Percentiles rank a stretch among this genome's conserved stretches.
Conservation (phyloP, 345 rosid genomes). For the Hypericum androsaemum region DNA sequence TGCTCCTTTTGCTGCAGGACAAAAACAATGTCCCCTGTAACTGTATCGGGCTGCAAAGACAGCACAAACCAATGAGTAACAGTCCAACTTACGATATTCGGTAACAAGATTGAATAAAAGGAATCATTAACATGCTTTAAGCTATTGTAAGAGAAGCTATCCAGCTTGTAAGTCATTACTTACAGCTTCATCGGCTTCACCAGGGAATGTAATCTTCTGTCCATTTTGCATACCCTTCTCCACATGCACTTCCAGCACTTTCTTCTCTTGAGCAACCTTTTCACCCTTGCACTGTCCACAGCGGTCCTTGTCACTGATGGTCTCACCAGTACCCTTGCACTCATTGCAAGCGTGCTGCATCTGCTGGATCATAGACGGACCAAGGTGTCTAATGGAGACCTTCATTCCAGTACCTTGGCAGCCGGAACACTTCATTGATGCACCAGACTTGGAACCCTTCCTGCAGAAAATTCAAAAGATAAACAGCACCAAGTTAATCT, state of each 20-base stretch:
- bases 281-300: slow-evolving; percentile 34
- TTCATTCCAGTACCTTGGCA: slow-evolving; percentile 35
- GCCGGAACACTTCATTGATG: slow-evolving; percentile 28
- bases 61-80: background rate
- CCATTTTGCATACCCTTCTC: slow-evolving; percentile 38
- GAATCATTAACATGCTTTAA: background rate
- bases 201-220: slow-evolving; percentile 32
- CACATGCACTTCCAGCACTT: slow-evolving; percentile 30
- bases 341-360: slow-evolving; percentile 38
- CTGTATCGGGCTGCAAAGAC: slow-evolving; percentile 48
- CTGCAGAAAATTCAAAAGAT: slow-evolving; percentile 8
- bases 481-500: background rate
- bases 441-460: slow-evolving; percentile 34
- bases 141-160: background rate
- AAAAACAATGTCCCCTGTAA: slow-evolving; percentile 40
- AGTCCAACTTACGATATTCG: too few relatives aligned
- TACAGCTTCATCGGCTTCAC: slow-evolving; percentile 37
- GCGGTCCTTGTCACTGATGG: slow-evolving; percentile 30
- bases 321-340: slow-evolving; percentile 34
- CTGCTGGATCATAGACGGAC: slow-evolving; percentile 35
- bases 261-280: slow-evolving; percentile 33
- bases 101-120: background rate
- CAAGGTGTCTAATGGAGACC: slow-evolving; percentile 33
- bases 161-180: background rate
- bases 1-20: slow-evolving; percentile 60